Evolutionary conservation across 2,329 filamentous ascomycete species (phyloP), one percentile per base, ranked within the genome.

Genomic region (Domatiomyces catenatus): DNA sequence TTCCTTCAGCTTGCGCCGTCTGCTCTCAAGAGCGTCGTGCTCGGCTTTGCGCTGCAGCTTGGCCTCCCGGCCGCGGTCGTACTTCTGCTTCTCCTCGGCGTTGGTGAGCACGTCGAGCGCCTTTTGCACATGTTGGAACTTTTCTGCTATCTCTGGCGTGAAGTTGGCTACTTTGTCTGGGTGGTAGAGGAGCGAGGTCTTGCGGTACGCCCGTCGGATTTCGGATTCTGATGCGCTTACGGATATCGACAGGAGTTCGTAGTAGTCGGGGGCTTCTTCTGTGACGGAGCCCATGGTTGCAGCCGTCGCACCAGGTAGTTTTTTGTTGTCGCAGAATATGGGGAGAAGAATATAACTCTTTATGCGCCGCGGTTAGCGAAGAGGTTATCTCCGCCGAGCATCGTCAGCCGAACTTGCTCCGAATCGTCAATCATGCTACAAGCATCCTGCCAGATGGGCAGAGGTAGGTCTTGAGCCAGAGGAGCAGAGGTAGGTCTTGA

Each of bases 161-260:
- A 39, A 39, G 39, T 75, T 71, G 56, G 81, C 78, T 50, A 89
- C 81, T 69, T 95, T 94, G 74, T 96, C 90, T 1, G 90, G 90
- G 66, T 96, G 90, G 71, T 89, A 87, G 62, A 86, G 87, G n/a
- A 94, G 73, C 2, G 87, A 87, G 26, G 83, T 81, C 60, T 86
- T 85, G 52, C 87, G 80, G 73, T 90, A 95, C 44, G 86, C 87
- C 58, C 84, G 81, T 56, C 86, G 82, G 61, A 94, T 83, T 55
- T 88, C 83, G n/a, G 79, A 70, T 50, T 83, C 81, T 0, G 82
- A 78, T 17, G 80, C 75, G 18, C 79, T 72, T 50, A 79, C 71
- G 1, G 54, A 51, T 47, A 92, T 73, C 50, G 76, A 76, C 15
- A 94, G 76, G 22, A 94, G 75, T 22, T 77, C 79, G 70, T 92